These are phyloP conservation scores for Lachnellula willkommii DNA, from an alignment of 2,329 filamentous ascomycete species.

Conservation along the genomic window DNA sequence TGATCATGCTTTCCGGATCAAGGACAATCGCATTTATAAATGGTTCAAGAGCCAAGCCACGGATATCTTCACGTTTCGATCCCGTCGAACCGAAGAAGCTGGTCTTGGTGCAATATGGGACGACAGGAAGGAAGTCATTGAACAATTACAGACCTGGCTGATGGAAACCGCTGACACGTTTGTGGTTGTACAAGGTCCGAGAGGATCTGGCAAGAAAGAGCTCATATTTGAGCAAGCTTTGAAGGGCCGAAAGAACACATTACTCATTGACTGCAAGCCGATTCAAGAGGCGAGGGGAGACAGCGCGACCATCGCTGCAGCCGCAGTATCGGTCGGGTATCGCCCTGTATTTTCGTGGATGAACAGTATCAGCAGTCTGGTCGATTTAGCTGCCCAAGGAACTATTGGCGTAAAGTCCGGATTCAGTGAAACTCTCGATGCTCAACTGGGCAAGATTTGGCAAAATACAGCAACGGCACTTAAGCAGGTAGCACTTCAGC, in stretches of 20 bases:
- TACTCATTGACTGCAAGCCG: conserved; percentile 88
- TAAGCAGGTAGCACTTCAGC: conserved; percentile 68
- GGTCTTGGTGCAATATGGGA: conserved; percentile 77
- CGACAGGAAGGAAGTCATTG: conserved; percentile 76
- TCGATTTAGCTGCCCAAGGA: conserved; percentile 88
- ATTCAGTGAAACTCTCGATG: conserved; percentile 87
- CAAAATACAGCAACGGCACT: conserved; percentile 76
- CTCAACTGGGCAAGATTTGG: conserved; percentile 83
- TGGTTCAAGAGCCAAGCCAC: conserved; percentile 75
- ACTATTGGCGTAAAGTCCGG: conserved; percentile 92
- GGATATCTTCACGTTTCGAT: conserved; percentile 57
- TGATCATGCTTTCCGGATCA: conserved; percentile 67
- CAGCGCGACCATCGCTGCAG: conserved; percentile 72
- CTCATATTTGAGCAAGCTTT: conserved; percentile 81
- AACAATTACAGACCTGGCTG: conserved; percentile 78
- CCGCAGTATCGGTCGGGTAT: conserved; percentile 82
- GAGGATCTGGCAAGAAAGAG: conserved; percentile 86
- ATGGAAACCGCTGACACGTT: conserved; percentile 87
- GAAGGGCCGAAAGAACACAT: conserved; percentile 66
- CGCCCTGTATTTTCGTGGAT: conserved; percentile 93
- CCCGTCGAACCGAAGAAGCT: conserved; percentile 55
- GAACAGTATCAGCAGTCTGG: conserved; percentile 86
- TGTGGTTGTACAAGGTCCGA: conserved; percentile 86
- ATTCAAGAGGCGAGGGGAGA: conserved; percentile 90
- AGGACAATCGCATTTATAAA: conserved; percentile 66